A percentile compares a stretch with the other conserved stretches of the same genome.
phyloP scores from a whole-genome alignment of 129 eudicot species.

The Deinandra increscens region DNA sequence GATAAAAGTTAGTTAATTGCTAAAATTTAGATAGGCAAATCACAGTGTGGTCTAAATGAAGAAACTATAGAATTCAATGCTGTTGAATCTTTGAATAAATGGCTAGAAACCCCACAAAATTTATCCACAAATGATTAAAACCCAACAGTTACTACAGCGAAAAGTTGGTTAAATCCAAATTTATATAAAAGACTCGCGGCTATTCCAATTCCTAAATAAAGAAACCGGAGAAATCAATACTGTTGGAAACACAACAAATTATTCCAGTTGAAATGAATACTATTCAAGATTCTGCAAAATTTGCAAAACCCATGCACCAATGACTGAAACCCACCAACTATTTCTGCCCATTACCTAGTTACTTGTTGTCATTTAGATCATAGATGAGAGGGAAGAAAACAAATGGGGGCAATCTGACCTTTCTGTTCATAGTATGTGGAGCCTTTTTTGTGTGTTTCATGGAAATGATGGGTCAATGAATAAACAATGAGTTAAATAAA shows the following conservation, averaged over 20 bases:
- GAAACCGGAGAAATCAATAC: background rate
- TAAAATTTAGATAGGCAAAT: background rate
- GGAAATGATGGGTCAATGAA: slow-evolving; percentile 41
- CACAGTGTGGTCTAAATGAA: background rate
- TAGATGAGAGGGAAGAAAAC: slow-evolving; percentile 22
- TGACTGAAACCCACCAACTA: background rate
- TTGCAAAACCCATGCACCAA: slow-evolving; percentile 2
- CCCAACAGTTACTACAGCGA: background rate
- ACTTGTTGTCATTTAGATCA: slow-evolving; percentile 15
- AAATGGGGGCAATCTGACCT: slow-evolving; percentile 19
- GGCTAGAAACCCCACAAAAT: no score
- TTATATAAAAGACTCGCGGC: background rate
- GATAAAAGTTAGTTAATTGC: slow-evolving; percentile 23
- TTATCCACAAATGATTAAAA: no score
- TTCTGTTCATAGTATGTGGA: background rate
- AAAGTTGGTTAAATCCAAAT: background rate
- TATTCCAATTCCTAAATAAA: slow-evolving; percentile 1
- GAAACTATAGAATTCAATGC: no score
- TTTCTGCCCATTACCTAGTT: slow-evolving; percentile 9
- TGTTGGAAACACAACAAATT: background rate
- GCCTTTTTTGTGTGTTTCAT: slow-evolving; percentile 33
- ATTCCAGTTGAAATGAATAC: background rate
- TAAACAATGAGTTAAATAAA: slow-evolving; percentile 35
- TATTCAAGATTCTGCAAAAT: slow-evolving; percentile 12
- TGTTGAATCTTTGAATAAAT: slow-evolving; percentile 15